phyloP scores from a whole-genome alignment of 257 asterid genomes.

The Nicotiana noctiflora region DNA sequence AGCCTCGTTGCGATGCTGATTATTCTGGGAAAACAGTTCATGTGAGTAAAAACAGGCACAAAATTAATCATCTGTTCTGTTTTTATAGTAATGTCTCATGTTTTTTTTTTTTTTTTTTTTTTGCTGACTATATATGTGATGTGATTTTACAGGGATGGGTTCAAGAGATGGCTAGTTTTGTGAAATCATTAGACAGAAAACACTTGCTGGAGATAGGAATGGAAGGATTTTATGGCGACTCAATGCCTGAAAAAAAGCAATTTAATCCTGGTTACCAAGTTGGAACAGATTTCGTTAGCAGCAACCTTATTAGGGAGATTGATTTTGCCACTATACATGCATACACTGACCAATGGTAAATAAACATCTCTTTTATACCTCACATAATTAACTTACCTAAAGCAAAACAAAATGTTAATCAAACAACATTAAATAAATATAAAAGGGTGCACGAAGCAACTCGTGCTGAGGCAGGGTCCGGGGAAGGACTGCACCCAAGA shows the following conservation, averaged over 20 bases:
- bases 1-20: conserved; percentile 50
- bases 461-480: too few relatives aligned
- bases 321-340: conserved; percentile 77
- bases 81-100: background rate
- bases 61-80: background rate
- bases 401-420: background rate
- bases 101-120: background rate
- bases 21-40: conserved; percentile 35
- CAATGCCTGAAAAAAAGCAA: conserved; percentile 44
- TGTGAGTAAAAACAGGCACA: conserved; percentile 8
- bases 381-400: background rate
- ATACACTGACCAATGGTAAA: conserved; percentile 63
- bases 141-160: conserved; percentile 27
- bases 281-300: conserved; percentile 62
- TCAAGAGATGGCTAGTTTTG: conserved; percentile 54
- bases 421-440: too few relatives aligned
- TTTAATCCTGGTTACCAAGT: conserved; percentile 69
- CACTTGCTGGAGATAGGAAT: conserved; percentile 65
- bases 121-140: background rate
- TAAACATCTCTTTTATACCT: background rate
- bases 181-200: conserved; percentile 45
- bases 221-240: conserved; percentile 86
- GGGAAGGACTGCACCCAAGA: too few relatives aligned
- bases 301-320: conserved; percentile 36
- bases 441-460: too few relatives aligned